Evolutionary conservation across 306 rosid genomes (phyloP).

Genomic region (Citrullus colocynthis): DNA sequence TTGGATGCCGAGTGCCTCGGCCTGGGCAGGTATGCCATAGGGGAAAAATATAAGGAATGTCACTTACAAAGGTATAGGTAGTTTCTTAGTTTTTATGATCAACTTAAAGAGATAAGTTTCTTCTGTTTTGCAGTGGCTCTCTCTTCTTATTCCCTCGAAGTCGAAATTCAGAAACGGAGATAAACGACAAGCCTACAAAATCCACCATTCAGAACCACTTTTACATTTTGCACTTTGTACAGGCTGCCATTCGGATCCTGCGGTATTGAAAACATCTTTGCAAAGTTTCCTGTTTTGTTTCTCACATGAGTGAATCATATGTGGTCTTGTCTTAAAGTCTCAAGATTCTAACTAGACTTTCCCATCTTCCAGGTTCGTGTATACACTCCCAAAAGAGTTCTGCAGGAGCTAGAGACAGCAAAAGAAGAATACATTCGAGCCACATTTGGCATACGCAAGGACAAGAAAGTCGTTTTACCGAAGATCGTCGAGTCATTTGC

Average conservation of each 20-base stretch:
- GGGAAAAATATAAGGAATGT: not conserved
- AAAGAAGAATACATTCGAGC: conserved; percentile 13
- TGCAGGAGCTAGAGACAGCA: conserved; percentile 15
- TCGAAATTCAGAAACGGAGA: conserved; percentile 53
- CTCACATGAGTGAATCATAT: not conserved
- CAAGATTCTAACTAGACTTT: not conserved
- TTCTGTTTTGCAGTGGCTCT: conserved; percentile 56
- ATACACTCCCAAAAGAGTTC: conserved; percentile 16
- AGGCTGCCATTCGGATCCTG: conserved; percentile 89
- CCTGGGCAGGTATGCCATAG: conserved; percentile 67
- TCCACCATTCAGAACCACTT: conserved; percentile 60
- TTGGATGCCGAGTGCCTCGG: conserved; percentile 73
- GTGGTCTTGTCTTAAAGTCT: not conserved
- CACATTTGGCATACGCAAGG: conserved; percentile 72
- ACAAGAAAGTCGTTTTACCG: conserved; percentile 58
- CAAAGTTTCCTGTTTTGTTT: not conserved
- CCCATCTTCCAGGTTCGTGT: conserved; percentile 45
- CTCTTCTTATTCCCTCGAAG: conserved; percentile 54
- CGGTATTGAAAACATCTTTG: conserved; percentile 32
- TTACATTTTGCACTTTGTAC: conserved; percentile 70
- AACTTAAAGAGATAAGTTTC: not conserved
- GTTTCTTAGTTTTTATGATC: not conserved
- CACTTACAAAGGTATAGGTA: not conserved
- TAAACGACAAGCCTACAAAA: conserved; percentile 59
- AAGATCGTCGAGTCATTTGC: conserved; percentile 66